Evolutionary conservation across 139 green algal species (phyloP), one percentile per base, ranked within the genome.

Genomic region (Edaphochlamys debaryana): DNA sequence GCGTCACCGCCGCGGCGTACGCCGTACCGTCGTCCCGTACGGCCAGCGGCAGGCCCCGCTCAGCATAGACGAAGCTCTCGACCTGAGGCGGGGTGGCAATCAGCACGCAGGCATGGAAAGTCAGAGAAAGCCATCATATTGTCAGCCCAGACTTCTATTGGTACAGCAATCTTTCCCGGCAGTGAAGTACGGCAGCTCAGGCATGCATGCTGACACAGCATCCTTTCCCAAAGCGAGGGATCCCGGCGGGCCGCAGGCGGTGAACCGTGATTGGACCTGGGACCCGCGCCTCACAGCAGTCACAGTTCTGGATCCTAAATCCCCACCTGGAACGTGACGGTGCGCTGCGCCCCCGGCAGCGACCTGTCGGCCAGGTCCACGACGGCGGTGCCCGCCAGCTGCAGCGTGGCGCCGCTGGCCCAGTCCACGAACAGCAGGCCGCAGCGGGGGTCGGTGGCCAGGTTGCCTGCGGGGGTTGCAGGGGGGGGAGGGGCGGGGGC

Each of bases 381-480:
- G 1, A 19, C 60, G 11, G 76, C 76, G 2, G 38, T 52, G 42
- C 84, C 84, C 42, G 72, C 64, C 52, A 86, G 25, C 70, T 84
- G 78, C 52, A 86, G 74, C n/a, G 67, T 71, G 69, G 68, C 63
- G 74, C 86, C 86, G 19, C 60, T 79, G 56, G 20, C 41, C 30
- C 69, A 90, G 76, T 90, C 86, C 5, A 87, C 27, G 80, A 90
- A 84, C 23, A 90, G 76, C 56, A 87, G 74, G 22, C 80, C 75
- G 27, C 45, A 56, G 30, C 73, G 52, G 8, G 54, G 48, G 36
- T 87, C 76, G 15, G 54, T 27, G 29, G 54, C n/a, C 30, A 90
- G 42, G 81, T 90, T 90, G 45, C 87, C 58, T 66, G 58, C 1
- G 19, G 58, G 22, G 15, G 29, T 36, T 25, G 25, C 15, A 11